A percentile compares a stretch with the other conserved stretches of the same genome.
Evolutionary conservation across 768 basidiomycete genomes (phyloP).

Genomic region (Clathrus columnatus): DNA sequence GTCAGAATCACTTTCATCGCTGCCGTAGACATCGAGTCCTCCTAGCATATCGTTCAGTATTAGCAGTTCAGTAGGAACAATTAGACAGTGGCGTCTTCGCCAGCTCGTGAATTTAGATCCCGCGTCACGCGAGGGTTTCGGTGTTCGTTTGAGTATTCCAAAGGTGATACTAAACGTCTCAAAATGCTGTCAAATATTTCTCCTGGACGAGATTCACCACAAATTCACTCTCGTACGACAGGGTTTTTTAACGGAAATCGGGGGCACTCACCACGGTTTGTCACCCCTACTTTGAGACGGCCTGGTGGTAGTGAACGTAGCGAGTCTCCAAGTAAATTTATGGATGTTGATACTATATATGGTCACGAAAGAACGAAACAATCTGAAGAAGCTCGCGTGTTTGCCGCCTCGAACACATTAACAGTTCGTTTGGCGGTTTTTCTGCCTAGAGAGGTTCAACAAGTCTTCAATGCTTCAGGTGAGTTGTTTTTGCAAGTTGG

Average conservation of each 20-base stretch:
- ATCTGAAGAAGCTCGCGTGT: slow-evolving; percentile 5
- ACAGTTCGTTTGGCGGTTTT: slow-evolving; percentile 4
- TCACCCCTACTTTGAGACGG: neutral
- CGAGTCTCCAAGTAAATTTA: neutral
- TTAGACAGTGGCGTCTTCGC: neutral
- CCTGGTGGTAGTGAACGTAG: neutral
- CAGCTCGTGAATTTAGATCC: neutral
- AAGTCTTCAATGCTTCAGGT: slow-evolving; percentile 4
- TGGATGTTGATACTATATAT: slow-evolving; percentile 2
- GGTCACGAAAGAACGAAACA: slow-evolving; percentile 4
- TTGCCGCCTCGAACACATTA: slow-evolving; percentile 5
- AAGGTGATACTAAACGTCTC: no score
- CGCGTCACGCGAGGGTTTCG: neutral
- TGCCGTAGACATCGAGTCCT: slow-evolving; percentile 67
- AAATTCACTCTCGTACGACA: neutral
- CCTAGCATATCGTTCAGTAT: slow-evolving; percentile 43
- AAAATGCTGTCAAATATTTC: neutral
- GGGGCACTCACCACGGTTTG: neutral
- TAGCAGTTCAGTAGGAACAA: neutral
- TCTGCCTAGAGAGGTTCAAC: slow-evolving; percentile 7
- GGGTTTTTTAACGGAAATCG: neutral
- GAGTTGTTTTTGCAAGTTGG: neutral
- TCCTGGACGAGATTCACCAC: neutral
- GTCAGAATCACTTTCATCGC: slow-evolving; percentile 52
- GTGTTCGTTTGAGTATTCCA: no score